phyloP scores from a whole-genome alignment of 1,284 basidiomycete genomes.

The Athelia sp. region DNA sequence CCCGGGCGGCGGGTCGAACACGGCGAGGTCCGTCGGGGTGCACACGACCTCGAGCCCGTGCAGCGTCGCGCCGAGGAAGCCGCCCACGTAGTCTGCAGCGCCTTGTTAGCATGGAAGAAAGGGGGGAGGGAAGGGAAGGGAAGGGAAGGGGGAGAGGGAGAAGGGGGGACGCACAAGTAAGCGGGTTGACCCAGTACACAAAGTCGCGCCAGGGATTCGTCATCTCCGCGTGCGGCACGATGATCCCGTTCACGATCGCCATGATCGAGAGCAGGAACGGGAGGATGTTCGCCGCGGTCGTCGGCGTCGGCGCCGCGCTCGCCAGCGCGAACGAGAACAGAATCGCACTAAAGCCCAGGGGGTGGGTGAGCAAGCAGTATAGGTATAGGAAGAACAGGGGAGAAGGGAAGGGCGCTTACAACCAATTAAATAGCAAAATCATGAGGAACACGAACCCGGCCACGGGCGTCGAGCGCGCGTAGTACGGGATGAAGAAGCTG shows the following conservation, averaged over 20 bases:
- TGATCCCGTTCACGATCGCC: neutral
- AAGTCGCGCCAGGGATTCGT: neutral
- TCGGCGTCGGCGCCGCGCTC: neutral
- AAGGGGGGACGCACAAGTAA: neutral
- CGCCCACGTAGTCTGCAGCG: constrained; percentile 14
- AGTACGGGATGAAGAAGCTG: neutral
- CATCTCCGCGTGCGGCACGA: neutral
- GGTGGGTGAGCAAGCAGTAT: neutral
- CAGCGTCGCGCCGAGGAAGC: constrained; percentile 6
- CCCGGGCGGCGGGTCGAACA: constrained; percentile 1
- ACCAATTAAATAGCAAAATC: neutral
- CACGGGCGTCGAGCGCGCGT: neutral
- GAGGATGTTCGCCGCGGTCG: neutral
- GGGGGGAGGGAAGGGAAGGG: neutral
- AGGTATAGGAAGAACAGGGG: neutral
- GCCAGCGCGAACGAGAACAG: neutral
- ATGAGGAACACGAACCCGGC: neutral
- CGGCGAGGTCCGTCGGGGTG: neutral
- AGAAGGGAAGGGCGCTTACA: neutral
- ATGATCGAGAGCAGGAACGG: neutral
- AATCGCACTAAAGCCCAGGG: neutral
- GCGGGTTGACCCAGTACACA: neutral
- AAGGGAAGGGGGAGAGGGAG: neutral
- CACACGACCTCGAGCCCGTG: constrained; percentile 24
- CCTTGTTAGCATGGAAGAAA: too few species aligned